Evolutionary conservation across 139 green algal genomes (phyloP).

Genomic region (Parachlorella kessleri): DNA sequence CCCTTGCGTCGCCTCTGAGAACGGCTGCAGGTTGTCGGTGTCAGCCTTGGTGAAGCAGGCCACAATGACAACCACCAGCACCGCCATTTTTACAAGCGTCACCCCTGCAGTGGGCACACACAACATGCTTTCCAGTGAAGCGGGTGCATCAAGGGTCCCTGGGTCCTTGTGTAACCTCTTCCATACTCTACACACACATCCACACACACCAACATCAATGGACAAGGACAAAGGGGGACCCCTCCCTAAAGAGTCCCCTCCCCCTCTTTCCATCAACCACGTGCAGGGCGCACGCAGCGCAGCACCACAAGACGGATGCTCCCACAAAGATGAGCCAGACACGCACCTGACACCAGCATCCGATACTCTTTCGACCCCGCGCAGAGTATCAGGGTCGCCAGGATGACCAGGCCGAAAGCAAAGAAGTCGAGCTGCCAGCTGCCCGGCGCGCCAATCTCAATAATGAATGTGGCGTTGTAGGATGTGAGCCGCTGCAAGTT

Average conservation of each 20-base stretch:
- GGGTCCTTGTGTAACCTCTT: too few relatives aligned
- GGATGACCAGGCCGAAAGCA: constrained; percentile 2
- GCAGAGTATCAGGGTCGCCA: constrained; percentile 1
- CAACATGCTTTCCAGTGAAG: too few relatives aligned
- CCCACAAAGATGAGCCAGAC: too few relatives aligned
- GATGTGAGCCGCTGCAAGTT: constrained; percentile 1
- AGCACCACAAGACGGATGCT: too few relatives aligned
- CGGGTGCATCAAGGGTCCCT: too few relatives aligned
- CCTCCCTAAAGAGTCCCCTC: too few relatives aligned
- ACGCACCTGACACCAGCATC: not conserved
- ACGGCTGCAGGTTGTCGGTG: not conserved
- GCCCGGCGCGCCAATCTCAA: not conserved
- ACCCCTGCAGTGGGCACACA: too few relatives aligned
- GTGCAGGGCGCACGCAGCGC: too few relatives aligned
- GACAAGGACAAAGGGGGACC: too few relatives aligned
- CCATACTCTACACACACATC: too few relatives aligned
- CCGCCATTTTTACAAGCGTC: constrained; percentile 9
- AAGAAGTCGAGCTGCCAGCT: constrained; percentile 7
- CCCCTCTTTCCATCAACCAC: too few relatives aligned
- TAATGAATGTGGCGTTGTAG: not conserved
- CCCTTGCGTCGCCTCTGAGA: not conserved
- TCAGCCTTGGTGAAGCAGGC: not conserved
- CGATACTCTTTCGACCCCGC: constrained; percentile 13
- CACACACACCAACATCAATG: too few relatives aligned
- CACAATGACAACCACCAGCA: constrained; percentile 11